These are phyloP conservation scores for Pseudogymnoascus sp. DNA, from an alignment of 2,329 filamentous ascomycete genomes.

Conservation along the genomic window DNA sequence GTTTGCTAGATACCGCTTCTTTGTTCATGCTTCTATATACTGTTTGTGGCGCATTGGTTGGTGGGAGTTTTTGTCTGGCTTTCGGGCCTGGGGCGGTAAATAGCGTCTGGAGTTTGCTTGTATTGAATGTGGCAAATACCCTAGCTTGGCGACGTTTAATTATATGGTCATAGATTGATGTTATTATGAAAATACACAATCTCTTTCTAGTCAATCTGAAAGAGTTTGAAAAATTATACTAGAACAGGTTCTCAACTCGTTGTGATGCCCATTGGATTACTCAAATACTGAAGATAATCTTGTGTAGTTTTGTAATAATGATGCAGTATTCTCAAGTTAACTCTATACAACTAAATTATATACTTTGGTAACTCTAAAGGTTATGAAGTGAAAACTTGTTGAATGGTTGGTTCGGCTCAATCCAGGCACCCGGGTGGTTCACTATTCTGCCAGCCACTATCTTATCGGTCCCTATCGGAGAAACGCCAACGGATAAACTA, in stretches of 20 bases:
- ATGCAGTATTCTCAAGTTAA: neutral
- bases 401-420: neutral
- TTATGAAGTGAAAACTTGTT: neutral
- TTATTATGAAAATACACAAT: neutral
- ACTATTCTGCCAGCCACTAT: neutral
- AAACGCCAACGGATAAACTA: slow-evolving; percentile 8
- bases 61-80: slow-evolving; percentile 1
- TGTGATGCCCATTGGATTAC: neutral
- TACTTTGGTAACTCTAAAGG: neutral
- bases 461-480: slow-evolving; percentile 7
- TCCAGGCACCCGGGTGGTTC: slow-evolving; percentile 6
- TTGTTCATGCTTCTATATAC: neutral
- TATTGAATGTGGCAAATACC: slow-evolving; percentile 10
- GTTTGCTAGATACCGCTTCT: neutral
- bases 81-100: neutral
- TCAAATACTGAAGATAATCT: no score
- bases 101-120: neutral
- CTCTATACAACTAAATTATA: no score
- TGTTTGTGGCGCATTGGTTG: neutral
- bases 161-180: neutral
- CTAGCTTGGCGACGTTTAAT: neutral
- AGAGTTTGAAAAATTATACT: neutral
- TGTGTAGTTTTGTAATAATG: neutral
- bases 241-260: neutral
- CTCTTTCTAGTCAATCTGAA: neutral